Conservation (phyloP, 495 filamentous ascomycete species). For the Thermochaetoides thermophila region DNA sequence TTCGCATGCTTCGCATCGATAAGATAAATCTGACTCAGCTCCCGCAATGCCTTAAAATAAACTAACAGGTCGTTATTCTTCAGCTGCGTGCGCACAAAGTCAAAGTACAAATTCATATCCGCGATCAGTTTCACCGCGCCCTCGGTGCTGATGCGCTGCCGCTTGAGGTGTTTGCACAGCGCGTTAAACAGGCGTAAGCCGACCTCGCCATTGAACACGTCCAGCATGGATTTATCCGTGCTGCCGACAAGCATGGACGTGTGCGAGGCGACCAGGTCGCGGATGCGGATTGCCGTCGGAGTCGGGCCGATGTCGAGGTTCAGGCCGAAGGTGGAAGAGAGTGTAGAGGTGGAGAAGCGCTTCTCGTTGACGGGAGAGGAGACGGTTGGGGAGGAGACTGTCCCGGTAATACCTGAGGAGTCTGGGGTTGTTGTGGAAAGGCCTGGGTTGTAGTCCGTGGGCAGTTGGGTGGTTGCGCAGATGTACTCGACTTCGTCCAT, state of each 20-base stretch:
- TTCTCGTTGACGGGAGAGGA: slow-evolving; percentile 7
- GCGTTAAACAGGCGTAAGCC: slow-evolving; percentile 80
- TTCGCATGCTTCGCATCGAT: slow-evolving; percentile 81
- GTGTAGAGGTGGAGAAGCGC: not conserved
- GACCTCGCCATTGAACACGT: slow-evolving; percentile 98
- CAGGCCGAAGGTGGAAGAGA: not conserved
- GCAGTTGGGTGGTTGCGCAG: slow-evolving; percentile 71
- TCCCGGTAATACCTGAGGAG: slow-evolving; percentile 7
- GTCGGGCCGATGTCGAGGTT: slow-evolving; percentile 67
- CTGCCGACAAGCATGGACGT: slow-evolving; percentile 83
- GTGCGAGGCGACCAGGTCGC: slow-evolving; percentile 75
- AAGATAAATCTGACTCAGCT: slow-evolving; percentile 89
- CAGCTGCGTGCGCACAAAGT: slow-evolving; percentile 66
- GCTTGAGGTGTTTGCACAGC: slow-evolving; percentile 92
- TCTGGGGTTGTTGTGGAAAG: slow-evolving; percentile 25
- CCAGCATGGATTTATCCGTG: slow-evolving; percentile 92
- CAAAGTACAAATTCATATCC: slow-evolving; percentile 88
- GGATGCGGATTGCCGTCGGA: slow-evolving; percentile 58
- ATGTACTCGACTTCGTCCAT: slow-evolving; percentile 98
- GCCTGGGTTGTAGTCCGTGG: slow-evolving; percentile 78
- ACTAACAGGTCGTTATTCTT: slow-evolving; percentile 67
- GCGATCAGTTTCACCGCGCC: slow-evolving; percentile 88
- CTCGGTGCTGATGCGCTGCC: slow-evolving; percentile 79
- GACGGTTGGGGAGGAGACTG: slow-evolving; percentile 5
- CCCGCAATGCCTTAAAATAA: slow-evolving; percentile 85